Evolutionary conservation across 2,329 filamentous ascomycete genomes (phyloP).

Genomic region (Aspergillus melleus): DNA sequence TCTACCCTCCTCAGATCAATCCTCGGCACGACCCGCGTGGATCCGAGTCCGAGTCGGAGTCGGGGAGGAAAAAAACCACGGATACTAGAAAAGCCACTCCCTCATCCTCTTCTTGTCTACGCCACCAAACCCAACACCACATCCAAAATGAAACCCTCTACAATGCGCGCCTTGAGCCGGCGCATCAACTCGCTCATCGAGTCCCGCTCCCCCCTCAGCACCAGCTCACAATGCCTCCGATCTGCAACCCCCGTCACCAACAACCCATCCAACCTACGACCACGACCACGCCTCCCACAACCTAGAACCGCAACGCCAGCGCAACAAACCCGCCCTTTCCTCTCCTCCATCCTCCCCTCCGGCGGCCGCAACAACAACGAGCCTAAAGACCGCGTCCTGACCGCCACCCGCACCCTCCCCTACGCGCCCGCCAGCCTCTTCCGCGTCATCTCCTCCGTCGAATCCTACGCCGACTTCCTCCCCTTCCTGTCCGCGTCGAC

Average conservation of each 20-base stretch:
- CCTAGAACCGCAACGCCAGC: background rate
- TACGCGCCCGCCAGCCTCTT: slow-evolving; percentile 73
- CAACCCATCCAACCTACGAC: background rate
- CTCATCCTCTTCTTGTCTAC: background rate
- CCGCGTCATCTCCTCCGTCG: slow-evolving; percentile 82
- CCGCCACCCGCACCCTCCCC: slow-evolving; percentile 72
- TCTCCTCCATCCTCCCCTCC: slow-evolving; percentile 29
- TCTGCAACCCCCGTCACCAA: background rate
- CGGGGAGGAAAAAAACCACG: slow-evolving; percentile 1
- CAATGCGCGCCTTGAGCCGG: background rate
- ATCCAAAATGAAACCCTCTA: background rate
- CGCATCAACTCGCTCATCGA: background rate
- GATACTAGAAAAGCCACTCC: background rate
- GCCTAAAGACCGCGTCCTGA: slow-evolving; percentile 63
- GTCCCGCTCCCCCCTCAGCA: background rate
- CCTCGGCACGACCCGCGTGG: slow-evolving; percentile 7
- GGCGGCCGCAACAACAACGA: slow-evolving; percentile 21
- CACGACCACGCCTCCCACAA: background rate
- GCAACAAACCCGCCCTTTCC: slow-evolving; percentile 27
- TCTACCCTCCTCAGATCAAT: too few relatives aligned
- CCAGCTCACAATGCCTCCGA: background rate
- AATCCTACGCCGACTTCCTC: slow-evolving; percentile 82
- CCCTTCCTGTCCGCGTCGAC: slow-evolving; percentile 80
- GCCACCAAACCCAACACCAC: background rate
- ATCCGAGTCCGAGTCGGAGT: background rate